Base-by-base conservation (phyloP, 1,139 yeast species). In the Pichia sp. region DNA sequence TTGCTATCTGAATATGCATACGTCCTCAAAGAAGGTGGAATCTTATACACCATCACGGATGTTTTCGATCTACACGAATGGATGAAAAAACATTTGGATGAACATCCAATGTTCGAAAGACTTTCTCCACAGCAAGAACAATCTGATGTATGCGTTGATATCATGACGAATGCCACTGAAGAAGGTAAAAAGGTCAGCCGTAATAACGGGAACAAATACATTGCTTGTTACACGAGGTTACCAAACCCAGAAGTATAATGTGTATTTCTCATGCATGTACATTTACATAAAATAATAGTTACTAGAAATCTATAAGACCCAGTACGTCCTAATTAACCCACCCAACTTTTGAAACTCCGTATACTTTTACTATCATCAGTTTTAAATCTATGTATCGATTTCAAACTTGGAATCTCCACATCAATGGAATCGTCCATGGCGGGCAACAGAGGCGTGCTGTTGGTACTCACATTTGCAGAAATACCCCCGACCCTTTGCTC, bases 151-250 rank as follows among this genome's bases (percentile, higher is more conserved):
- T 91, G 98, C 72, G 98, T 92, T 36, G 73, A 80, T 59, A 81
- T 90, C 53, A 93, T 93, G 99, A 83, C 83, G 61, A 83, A 85
- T 61, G 85, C 95, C 29, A 93, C 99, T 0, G 99, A 93, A 71
- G 99, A 93, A 72, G 99, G 99, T 55, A 93, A 93, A 73, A 95
- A 95, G 72, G 99, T 93, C 47, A 84, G 84, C 51, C 80, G 99
- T 67, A 95, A 93, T 69, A 79, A 85, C 49, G 99, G 99, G 34
- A 76, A 75, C 59, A 93, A 93, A 70, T 93, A 79, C 72, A 79
- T 91, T 44, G 98, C 98, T 27, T 93, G 98, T 69, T 93, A 84
- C 71, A 81, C 77, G 68, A 80, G 99, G 67, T 68, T 85, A 54
- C 84, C 90, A 52, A 78, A 78, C 54, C 90, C 89, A 27, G 17